Evolutionary conservation across 495 filamentous ascomycete species (phyloP), one percentile per base, ranked within the genome.

Genomic region (Xylaria intraflava): DNA sequence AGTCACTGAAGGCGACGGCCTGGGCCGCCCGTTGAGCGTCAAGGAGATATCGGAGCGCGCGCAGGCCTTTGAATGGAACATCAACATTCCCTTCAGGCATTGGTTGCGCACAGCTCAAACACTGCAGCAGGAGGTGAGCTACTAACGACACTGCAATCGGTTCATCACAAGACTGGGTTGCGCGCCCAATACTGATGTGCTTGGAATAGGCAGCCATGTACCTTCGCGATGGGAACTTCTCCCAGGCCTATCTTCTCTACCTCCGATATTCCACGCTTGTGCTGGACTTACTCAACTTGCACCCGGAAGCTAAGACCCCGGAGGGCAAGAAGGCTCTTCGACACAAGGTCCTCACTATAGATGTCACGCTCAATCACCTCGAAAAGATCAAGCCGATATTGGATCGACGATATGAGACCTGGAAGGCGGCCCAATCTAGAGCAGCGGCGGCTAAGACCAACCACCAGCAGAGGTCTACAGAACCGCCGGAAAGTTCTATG

Each of bases 181-280:
- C 54, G 24, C 29, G 16, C 22, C 10, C 39, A 58, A 29, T 46
- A 17, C 27, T 40, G 23, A 40, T 51, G 36, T 16, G 14, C 45
- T 22, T 20, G 41, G 53, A 17, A 61, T 49, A 76, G 75, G 72
- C 64, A 5, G 57, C 61, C 10, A 88, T 90, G 56, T 96, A 96
- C 67, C 79, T 91, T 62, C 80, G 74, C 17, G 94, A 98, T 71
- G 84, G 86, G 51, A 87, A 95, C 70, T 77, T 89, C 43, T 80
- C 91, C 53, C 87, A 92, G 63, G 85, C 92, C 1, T 98, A 93
- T 70, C 73, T 96, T 20, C 75, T 96, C 16, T 78, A 95, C 8
- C 85, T 90, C 56, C 83, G 93, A 65, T 89, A 91, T 69, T 85
- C 87, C 10, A 77, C 79, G 43, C 78, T 96, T 6, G 75, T 88